These are phyloP conservation scores for Dianthus caryophyllus DNA, from an alignment of 148 eudicot genomes.

Conservation along the genomic window DNA sequence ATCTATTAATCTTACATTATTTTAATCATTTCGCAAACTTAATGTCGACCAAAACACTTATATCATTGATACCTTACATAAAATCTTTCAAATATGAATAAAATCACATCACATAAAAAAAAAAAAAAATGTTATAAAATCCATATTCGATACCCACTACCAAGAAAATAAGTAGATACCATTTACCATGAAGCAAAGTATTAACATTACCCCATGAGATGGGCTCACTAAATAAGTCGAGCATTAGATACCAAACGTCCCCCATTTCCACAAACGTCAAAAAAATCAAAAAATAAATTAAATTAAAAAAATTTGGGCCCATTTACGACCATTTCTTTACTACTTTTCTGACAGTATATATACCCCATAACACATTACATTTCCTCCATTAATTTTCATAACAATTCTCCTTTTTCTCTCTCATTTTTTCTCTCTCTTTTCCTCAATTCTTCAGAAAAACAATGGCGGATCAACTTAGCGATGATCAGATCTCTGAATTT, in stretches of 20 bases:
- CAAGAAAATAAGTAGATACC: no score
- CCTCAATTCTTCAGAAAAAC: neutral
- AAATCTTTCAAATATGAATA: no score
- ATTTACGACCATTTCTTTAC: neutral
- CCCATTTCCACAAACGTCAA: no score
- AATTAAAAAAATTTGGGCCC: neutral
- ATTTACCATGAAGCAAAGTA: no score
- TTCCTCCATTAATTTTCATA: neutral
- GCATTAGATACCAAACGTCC: conserved; percentile 18
- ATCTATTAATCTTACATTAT: no score
- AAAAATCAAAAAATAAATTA: no score
- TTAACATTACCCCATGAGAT: neutral
- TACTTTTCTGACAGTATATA: neutral
- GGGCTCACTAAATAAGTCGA: conserved; percentile 14
- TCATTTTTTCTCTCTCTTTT: neutral
- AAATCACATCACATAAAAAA: no score
- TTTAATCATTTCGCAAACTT: no score
- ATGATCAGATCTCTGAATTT: conserved; percentile 48
- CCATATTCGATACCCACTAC: no score
- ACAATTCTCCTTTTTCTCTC: neutral
- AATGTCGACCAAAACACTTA: no score
- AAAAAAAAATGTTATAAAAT: no score
- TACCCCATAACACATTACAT: neutral
- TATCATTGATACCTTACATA: no score
- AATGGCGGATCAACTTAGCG: conserved; percentile 47